Conservation (phyloP, 441 rosid genomes). For the Capsella rubella region DNA sequence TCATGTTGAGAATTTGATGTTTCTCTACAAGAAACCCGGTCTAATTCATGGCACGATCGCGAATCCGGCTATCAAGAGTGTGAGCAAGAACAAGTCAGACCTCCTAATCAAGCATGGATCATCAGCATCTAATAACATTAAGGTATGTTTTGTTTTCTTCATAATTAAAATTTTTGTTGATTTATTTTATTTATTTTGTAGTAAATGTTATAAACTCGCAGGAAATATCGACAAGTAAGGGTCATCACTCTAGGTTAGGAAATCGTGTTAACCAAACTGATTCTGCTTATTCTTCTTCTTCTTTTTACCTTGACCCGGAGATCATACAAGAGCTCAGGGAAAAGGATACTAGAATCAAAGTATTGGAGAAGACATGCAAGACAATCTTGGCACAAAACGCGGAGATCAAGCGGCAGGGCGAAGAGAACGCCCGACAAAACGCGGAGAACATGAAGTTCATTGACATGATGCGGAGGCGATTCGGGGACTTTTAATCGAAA, state of each 20-base stretch:
- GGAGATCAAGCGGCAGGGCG: not conserved
- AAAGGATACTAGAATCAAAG: not conserved
- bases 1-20: too few species aligned
- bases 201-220: not conserved
- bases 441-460: not conserved
- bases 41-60: too few species aligned
- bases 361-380: not conserved
- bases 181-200: not conserved
- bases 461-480: not conserved
- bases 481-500: too few species aligned
- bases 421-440: not conserved
- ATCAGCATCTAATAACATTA: too few species aligned
- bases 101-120: too few species aligned
- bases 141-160: too few species aligned
- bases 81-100: too few species aligned
- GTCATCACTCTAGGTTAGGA: too few species aligned
- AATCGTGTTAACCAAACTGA: too few species aligned
- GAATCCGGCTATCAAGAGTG: too few species aligned
- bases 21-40: too few species aligned
- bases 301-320: not conserved
- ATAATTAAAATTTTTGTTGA: too few species aligned
- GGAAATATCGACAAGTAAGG: not conserved
- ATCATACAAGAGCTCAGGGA: not conserved
- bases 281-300: not conserved
- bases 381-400: not conserved